These are phyloP conservation scores for Tylopilus felleus DNA, from an alignment of 768 basidiomycete genomes.

Conservation along the genomic window DNA sequence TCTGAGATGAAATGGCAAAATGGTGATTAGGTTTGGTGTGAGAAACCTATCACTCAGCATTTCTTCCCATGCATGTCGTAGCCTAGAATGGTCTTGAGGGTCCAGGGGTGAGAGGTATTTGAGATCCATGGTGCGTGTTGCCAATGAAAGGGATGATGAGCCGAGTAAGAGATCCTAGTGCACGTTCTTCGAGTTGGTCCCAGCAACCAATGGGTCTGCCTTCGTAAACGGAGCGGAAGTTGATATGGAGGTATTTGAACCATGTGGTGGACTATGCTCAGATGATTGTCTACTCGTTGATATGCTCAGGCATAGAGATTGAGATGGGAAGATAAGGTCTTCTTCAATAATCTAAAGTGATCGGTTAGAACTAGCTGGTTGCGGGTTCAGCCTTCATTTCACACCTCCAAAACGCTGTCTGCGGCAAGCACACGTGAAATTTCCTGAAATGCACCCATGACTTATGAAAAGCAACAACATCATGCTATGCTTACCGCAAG, in stretches of 20 bases:
- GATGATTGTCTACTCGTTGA: slow-evolving; percentile 17
- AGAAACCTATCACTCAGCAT: slow-evolving; percentile 63
- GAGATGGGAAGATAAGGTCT: slow-evolving; percentile 65
- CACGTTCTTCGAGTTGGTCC: slow-evolving; percentile 12
- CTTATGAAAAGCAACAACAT: slow-evolving; percentile 13
- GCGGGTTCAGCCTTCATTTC: slow-evolving; percentile 8
- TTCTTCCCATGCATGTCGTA: slow-evolving; percentile 62
- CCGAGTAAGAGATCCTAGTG: slow-evolving; percentile 10
- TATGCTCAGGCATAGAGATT: slow-evolving; percentile 6
- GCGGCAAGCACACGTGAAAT: slow-evolving; percentile 62
- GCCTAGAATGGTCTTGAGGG: slow-evolving; percentile 59
- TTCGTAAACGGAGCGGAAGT: slow-evolving; percentile 15
- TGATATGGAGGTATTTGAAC: slow-evolving; percentile 29
- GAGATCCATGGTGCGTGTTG: slow-evolving; percentile 8
- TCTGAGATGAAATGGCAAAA: slow-evolving; percentile 67
- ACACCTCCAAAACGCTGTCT: slow-evolving; percentile 62
- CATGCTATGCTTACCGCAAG: slow-evolving; percentile 47
- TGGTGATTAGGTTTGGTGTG: slow-evolving; percentile 47
- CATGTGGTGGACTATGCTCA: slow-evolving; percentile 21
- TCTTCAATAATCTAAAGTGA: slow-evolving; percentile 64
- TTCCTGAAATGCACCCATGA: slow-evolving; percentile 44
- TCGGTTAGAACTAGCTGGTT: slow-evolving; percentile 3
- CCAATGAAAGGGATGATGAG: slow-evolving; percentile 23
- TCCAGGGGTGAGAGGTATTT: slow-evolving; percentile 29
- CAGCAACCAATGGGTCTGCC: slow-evolving; percentile 21